Evolutionary conservation across 2,329 filamentous ascomycete species (phyloP).

Genomic region (Fusarium stilboides): DNA sequence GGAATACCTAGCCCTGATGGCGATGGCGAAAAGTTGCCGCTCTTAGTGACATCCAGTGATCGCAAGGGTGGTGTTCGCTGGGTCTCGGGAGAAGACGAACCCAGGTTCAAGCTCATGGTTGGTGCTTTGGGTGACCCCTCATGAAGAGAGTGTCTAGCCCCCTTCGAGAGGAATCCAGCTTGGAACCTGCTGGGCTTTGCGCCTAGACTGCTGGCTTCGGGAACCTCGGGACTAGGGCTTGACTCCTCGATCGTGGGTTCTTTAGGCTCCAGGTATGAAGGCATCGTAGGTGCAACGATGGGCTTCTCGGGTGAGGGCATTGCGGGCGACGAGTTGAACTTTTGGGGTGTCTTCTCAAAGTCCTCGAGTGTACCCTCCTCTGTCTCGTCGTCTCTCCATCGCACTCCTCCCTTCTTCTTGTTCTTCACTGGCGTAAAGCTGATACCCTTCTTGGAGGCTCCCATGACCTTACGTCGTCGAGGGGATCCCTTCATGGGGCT

Average conservation of each 20-base stretch:
- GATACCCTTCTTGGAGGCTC: conserved; percentile 77
- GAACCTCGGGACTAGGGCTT: conserved; percentile 72
- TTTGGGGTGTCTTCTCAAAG: conserved; percentile 91
- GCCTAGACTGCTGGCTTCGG: conserved; percentile 55
- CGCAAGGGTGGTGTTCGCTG: conserved; percentile 62
- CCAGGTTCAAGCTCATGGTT: conserved; percentile 70
- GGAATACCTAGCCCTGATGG: conserved; percentile 53
- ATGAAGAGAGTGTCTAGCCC: conserved; percentile 57
- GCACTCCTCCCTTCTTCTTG: conserved; percentile 82
- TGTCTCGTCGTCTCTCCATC: conserved; percentile 92
- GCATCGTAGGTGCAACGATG: conserved; percentile 54
- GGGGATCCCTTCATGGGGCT: conserved; percentile 82
- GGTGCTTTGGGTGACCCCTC: conserved; percentile 73
- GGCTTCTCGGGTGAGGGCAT: conserved; percentile 45
- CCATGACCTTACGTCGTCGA: conserved; percentile 78
- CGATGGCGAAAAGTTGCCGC: conserved; percentile 66
- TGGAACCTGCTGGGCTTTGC: conserved; percentile 84
- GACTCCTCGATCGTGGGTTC: conserved; percentile 62
- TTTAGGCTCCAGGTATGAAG: conserved; percentile 43
- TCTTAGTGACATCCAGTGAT: conserved; percentile 65
- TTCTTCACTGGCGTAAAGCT: conserved; percentile 87
- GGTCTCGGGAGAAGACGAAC: conserved; percentile 59
- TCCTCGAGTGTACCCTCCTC: conserved; percentile 89
- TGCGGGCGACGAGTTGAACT: conserved; percentile 71
- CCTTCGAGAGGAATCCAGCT: conserved; percentile 84